Evolutionary conservation across 2,329 filamentous ascomycete species (phyloP).

Genomic region (Penicillium sp.): DNA sequence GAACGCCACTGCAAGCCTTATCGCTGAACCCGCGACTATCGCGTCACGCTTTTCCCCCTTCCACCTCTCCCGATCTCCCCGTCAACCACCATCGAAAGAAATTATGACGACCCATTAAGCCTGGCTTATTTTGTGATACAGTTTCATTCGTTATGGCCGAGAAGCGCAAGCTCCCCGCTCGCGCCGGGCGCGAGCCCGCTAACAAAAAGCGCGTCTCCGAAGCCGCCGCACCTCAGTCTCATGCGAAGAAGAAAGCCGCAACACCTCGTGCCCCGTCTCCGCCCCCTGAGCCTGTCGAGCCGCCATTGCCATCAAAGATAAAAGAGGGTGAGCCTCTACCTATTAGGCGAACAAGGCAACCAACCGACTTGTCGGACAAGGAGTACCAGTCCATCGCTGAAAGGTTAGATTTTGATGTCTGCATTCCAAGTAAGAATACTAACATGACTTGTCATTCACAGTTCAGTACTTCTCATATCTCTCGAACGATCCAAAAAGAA

Average conservation of each 20-base stretch:
- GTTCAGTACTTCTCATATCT: slow-evolving; percentile 59
- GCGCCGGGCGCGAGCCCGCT: slow-evolving; percentile 46
- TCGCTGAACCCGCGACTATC: slow-evolving; percentile 16
- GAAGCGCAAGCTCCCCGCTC: slow-evolving; percentile 46
- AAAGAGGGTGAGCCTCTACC: slow-evolving; percentile 57
- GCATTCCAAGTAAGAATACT: slow-evolving; percentile 6
- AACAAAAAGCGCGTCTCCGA: slow-evolving; percentile 46
- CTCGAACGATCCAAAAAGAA: slow-evolving; percentile 60
- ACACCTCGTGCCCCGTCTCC: slow-evolving; percentile 33
- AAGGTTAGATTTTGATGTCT: slow-evolving; percentile 40
- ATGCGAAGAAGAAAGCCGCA: slow-evolving; percentile 35
- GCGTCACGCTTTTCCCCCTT: slow-evolving; percentile 22
- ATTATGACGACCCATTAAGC: slow-evolving; percentile 1
- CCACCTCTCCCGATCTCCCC: slow-evolving; percentile 13
- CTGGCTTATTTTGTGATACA: not conserved
- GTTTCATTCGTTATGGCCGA: slow-evolving; percentile 34
- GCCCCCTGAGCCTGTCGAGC: slow-evolving; percentile 34
- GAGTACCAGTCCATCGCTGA: slow-evolving; percentile 63
- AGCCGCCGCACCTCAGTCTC: slow-evolving; percentile 33
- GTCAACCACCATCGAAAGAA: slow-evolving; percentile 2
- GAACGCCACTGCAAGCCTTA: not conserved
- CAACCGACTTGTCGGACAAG: slow-evolving; percentile 46
- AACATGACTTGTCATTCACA: slow-evolving; percentile 21
- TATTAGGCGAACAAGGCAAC: slow-evolving; percentile 53
- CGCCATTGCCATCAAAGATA: slow-evolving; percentile 54